These are phyloP conservation scores for Naematelia encephala DNA, from an alignment of 768 basidiomycete genomes.

Conservation along the genomic window DNA sequence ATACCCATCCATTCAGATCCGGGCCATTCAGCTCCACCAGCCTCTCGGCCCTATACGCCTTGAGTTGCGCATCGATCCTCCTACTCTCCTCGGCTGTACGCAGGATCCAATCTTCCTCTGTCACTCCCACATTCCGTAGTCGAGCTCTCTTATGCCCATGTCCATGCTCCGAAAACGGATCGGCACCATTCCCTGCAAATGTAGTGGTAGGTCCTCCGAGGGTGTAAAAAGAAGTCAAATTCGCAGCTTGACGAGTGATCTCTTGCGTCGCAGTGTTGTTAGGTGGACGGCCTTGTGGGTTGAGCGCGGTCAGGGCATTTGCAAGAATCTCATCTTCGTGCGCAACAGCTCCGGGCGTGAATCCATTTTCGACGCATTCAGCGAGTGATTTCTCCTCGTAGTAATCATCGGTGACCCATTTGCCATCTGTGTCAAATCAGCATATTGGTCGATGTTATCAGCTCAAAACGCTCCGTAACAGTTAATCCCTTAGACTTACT, in stretches of 20 bases:
- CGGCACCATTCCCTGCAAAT: slow-evolving; percentile 77
- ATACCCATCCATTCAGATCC: slow-evolving; percentile 34
- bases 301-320: slow-evolving; percentile 69
- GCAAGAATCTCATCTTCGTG: slow-evolving; percentile 52
- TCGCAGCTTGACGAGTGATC: slow-evolving; percentile 6
- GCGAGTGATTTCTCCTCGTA: slow-evolving; percentile 78
- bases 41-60: slow-evolving; percentile 44
- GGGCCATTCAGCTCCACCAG: slow-evolving; percentile 28
- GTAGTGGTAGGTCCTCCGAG: slow-evolving; percentile 90
- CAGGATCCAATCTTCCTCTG: slow-evolving; percentile 89
- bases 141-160: slow-evolving; percentile 78
- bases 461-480: no score
- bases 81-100: slow-evolving; percentile 66
- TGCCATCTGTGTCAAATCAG: slow-evolving; percentile 62
- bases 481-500: no score
- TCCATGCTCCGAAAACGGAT: slow-evolving; percentile 80
- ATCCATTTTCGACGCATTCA: slow-evolving; percentile 74
- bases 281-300: slow-evolving; percentile 50
- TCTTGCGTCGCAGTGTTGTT: slow-evolving; percentile 41
- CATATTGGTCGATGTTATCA: not conserved
- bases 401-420: slow-evolving; percentile 93
- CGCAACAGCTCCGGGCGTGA: slow-evolving; percentile 72
- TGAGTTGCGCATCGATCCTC: slow-evolving; percentile 58
- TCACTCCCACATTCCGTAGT: slow-evolving; percentile 73
- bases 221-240: slow-evolving; percentile 68